Evolutionary conservation across 164 flowering plant genomes (phyloP).

Genomic region (Nymphaea colorata): DNA sequence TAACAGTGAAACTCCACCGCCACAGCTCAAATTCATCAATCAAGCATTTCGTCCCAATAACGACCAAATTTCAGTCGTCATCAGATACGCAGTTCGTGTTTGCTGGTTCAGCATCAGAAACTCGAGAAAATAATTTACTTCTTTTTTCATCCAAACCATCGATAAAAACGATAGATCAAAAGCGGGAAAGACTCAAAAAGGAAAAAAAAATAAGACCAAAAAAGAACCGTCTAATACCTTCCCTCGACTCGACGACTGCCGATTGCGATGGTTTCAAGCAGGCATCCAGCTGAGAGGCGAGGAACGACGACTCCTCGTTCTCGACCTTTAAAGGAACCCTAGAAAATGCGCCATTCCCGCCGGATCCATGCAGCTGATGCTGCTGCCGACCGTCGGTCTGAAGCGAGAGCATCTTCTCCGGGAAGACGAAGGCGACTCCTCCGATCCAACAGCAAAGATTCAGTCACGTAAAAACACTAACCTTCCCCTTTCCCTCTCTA

Average conservation of each 20-base stretch:
- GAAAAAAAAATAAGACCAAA: neutral
- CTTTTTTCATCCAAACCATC: neutral
- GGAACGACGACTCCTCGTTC: slow-evolving; percentile 12
- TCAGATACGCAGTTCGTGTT: neutral
- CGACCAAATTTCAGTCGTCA: neutral
- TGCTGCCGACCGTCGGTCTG: slow-evolving; percentile 34
- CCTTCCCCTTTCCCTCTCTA: neutral
- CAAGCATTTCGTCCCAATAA: neutral
- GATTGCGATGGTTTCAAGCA: slow-evolving; percentile 9
- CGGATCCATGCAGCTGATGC: slow-evolving; percentile 17
- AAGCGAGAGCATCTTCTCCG: slow-evolving; percentile 32
- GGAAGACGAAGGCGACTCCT: neutral
- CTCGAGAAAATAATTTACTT: neutral
- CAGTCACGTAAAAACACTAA: neutral
- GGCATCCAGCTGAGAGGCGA: slow-evolving; percentile 13
- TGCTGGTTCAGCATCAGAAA: neutral
- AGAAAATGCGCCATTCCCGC: slow-evolving; percentile 8
- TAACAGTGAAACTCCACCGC: neutral
- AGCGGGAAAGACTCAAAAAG: neutral
- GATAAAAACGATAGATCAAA: neutral
- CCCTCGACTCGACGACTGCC: slow-evolving; percentile 18
- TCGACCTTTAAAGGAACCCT: slow-evolving; percentile 20
- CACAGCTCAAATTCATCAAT: neutral
- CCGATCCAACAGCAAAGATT: slow-evolving; percentile 1
- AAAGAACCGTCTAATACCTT: neutral